These are phyloP conservation scores for Guyanaporus albipodus DNA, from an alignment of 768 basidiomycete genomes.

Conservation along the genomic window DNA sequence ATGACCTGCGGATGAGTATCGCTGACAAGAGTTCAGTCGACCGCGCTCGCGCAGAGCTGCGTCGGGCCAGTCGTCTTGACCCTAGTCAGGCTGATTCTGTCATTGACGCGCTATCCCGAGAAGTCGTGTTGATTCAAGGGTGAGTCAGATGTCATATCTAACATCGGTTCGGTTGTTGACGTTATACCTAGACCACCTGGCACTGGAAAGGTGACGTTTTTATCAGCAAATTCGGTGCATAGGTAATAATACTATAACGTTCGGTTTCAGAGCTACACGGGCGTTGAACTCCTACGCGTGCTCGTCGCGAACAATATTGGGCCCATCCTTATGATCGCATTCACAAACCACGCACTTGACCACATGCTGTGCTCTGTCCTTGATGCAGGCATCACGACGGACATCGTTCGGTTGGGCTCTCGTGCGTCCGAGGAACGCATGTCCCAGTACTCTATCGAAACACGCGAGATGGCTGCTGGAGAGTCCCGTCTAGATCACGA, in stretches of 20 bases:
- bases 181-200: conserved; percentile 57
- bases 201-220: conserved; percentile 58
- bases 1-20: conserved; percentile 39
- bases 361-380: conserved; percentile 65
- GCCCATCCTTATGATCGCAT: conserved; percentile 58
- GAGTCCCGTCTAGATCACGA: conserved; percentile 39
- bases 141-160: conserved; percentile 24
- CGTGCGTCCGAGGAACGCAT: conserved; percentile 58
- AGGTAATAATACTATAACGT: neutral
- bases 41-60: conserved; percentile 45
- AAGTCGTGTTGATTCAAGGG: conserved; percentile 73
- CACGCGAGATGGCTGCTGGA: conserved; percentile 44
- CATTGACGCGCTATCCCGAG: conserved; percentile 53
- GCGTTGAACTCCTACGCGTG: conserved; percentile 64
- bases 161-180: neutral
- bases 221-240: neutral
- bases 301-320: conserved; percentile 49
- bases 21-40: conserved; percentile 42
- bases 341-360: conserved; percentile 79
- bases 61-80: conserved; percentile 52
- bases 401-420: conserved; percentile 68
- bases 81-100: conserved; percentile 69
- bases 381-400: conserved; percentile 57
- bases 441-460: conserved; percentile 57
- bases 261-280: conserved; percentile 53